Evolutionary conservation across 2,329 filamentous ascomycete species (phyloP).

Genomic region (Domatiomyces catenatus): DNA sequence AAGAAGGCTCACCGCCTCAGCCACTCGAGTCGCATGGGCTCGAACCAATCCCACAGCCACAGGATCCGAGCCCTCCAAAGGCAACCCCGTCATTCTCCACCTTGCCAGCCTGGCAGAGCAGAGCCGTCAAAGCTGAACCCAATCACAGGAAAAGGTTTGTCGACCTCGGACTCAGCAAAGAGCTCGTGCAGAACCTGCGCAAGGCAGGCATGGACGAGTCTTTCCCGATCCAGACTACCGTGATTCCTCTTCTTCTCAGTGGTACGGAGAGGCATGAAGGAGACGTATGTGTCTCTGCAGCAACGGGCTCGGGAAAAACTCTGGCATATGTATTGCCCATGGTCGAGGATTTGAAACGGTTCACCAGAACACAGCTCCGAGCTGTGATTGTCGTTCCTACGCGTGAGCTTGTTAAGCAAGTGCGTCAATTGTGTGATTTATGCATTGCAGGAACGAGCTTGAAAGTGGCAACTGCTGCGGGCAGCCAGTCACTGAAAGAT

Average conservation of each 20-base stretch:
- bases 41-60: slow-evolving; percentile 67
- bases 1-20: slow-evolving; percentile 16
- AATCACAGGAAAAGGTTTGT: slow-evolving; percentile 46
- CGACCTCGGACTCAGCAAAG: slow-evolving; percentile 46
- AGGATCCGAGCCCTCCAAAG: slow-evolving; percentile 33
- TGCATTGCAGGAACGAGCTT: slow-evolving; percentile 58
- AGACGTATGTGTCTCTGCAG: slow-evolving; percentile 78
- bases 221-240: slow-evolving; percentile 63
- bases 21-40: slow-evolving; percentile 43
- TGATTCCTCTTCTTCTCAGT: slow-evolving; percentile 65
- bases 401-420: slow-evolving; percentile 76
- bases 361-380: slow-evolving; percentile 50
- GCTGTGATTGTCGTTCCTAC: slow-evolving; percentile 82
- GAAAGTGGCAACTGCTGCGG: slow-evolving; percentile 67
- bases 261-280: slow-evolving; percentile 46
- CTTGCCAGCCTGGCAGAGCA: slow-evolving; percentile 66
- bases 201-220: slow-evolving; percentile 55
- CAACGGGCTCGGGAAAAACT: slow-evolving; percentile 92
- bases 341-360: slow-evolving; percentile 55
- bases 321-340: slow-evolving; percentile 81
- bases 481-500: slow-evolving; percentile 56
- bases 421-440: slow-evolving; percentile 59
- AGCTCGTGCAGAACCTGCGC: slow-evolving; percentile 46
- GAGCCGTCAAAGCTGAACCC: slow-evolving; percentile 38
- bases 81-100: slow-evolving; percentile 57